Base-by-base conservation (phyloP, 345 rosid species). In the Syzygium oleosum region DNA sequence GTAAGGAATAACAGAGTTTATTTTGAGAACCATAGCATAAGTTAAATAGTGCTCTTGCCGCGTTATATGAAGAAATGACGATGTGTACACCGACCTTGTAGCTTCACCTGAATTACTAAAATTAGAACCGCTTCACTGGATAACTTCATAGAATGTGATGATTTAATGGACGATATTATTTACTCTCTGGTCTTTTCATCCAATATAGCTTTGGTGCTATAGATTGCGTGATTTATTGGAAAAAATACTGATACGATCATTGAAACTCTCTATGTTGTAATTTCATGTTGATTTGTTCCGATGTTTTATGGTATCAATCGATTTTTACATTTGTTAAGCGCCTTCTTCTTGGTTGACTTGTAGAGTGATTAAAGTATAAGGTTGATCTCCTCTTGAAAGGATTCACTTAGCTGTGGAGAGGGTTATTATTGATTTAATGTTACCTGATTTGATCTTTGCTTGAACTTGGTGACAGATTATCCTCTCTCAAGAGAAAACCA, bases 401-500 rank as follows among this genome's bases (percentile, higher is more conserved):
- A 25, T 68, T 34, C 80, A 68, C 49, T 68, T 38, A 68, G 49
- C 49, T 68, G 25, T 34, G 46, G 46, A 51, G 23, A 31, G 31
- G 56, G 85, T 31, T 25, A 51, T 43, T 84, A 31, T 2, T 19
- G 21, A 29, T 56, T 22, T 41, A 84, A 53, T 31, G 41, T 34
- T 53, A 34, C 49, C 25, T 53, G 46, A 53, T 54, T 84, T 52
- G 56, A 54, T 84, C 55, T 84, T 25, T 23, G 52, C 55, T 56
- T 55, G 78, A 85, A 52, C 89, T 85, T 59, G 86, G 51, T 78
- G 84, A 89, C 92, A 95, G 98, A 94, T 90, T 86, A 94, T 96
- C 90, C 95, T 96, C 53, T 94, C 92, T 61, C 98, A 95, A 88
- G 98, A 96, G 89, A 94, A 90, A 87, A 92, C 91, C 51, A 96